Conservation (phyloP, 306 rosid genomes). For the Mimosa bimucronata region DNA sequence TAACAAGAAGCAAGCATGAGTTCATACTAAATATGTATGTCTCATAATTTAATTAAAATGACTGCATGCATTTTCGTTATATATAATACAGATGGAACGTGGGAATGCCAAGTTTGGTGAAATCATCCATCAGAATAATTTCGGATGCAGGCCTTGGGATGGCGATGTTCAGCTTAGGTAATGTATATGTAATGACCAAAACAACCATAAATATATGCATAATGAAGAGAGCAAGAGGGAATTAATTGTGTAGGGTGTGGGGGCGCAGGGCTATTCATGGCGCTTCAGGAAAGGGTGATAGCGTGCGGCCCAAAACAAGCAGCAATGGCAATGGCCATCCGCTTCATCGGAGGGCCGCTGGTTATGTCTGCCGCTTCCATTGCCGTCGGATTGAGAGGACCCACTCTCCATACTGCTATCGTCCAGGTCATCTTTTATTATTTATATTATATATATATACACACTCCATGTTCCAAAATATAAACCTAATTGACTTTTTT, state of each 20-base stretch:
- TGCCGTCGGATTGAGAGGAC: slow-evolving; percentile 75
- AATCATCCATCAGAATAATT: slow-evolving; percentile 75
- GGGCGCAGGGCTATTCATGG: slow-evolving; percentile 87
- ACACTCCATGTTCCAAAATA: no score
- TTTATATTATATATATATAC: no score
- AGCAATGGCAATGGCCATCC: slow-evolving; percentile 79
- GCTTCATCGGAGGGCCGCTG: slow-evolving; percentile 89
- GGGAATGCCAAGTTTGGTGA: slow-evolving; percentile 77
- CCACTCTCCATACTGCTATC: slow-evolving; percentile 79
- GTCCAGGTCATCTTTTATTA: slow-evolving; percentile 53
- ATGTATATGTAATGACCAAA: not conserved
- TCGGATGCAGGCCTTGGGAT: slow-evolving; percentile 98
- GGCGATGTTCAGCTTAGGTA: slow-evolving; percentile 98
- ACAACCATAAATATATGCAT: not conserved
- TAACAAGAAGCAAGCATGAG: not conserved
- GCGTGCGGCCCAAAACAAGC: slow-evolving; percentile 87
- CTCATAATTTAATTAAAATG: not conserved
- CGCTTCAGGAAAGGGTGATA: slow-evolving; percentile 88
- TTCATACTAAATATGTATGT: not conserved
- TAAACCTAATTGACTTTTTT: no score
- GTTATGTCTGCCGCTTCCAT: slow-evolving; percentile 92
- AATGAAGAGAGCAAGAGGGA: not conserved
- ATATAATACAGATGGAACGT: slow-evolving; percentile 68
- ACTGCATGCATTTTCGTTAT: not conserved
- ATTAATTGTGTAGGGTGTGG: not conserved